These are phyloP conservation scores for Amanita molliuscula DNA, from an alignment of 768 basidiomycete genomes.

Conservation along the genomic window DNA sequence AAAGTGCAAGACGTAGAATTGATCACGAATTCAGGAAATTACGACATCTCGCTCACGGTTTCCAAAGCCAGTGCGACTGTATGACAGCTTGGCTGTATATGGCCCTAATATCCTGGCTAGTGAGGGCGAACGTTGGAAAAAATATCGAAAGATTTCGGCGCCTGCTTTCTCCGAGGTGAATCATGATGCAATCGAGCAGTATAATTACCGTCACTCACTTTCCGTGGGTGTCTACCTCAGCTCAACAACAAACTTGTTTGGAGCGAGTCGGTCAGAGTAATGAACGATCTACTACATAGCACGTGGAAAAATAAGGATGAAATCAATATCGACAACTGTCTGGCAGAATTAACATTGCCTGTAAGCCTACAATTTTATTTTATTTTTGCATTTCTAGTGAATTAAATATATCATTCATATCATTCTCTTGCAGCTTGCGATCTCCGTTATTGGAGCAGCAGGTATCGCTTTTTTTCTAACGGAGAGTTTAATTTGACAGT, in stretches of 20 bases:
- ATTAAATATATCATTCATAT: slow-evolving; percentile 4
- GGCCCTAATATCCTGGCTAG: slow-evolving; percentile 56
- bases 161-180: slow-evolving; percentile 57
- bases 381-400: background rate
- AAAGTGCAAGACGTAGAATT: background rate
- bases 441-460: slow-evolving; percentile 46
- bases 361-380: slow-evolving; percentile 26
- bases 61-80: slow-evolving; percentile 43
- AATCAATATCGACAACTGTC: slow-evolving; percentile 32
- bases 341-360: slow-evolving; percentile 40
- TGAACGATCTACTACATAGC: slow-evolving; percentile 32
- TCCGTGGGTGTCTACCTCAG: slow-evolving; percentile 12
- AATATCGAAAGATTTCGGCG: slow-evolving; percentile 48
- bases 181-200: background rate
- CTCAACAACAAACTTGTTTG: slow-evolving; percentile 39
- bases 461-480: slow-evolving; percentile 17
- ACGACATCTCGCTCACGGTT: slow-evolving; percentile 38
- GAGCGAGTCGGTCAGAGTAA: slow-evolving; percentile 33
- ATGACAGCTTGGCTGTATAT: slow-evolving; percentile 35
- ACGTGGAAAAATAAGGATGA: slow-evolving; percentile 34
- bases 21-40: slow-evolving; percentile 30
- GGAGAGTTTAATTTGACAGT: background rate
- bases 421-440: slow-evolving; percentile 30
- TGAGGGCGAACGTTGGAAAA: slow-evolving; percentile 58
- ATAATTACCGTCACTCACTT: background rate